A percentile compares a stretch with the other conserved stretches of the same genome.
Evolutionary conservation across 2,329 filamentous ascomycete species (phyloP).

Genomic region (Diaporthe destruens): DNA sequence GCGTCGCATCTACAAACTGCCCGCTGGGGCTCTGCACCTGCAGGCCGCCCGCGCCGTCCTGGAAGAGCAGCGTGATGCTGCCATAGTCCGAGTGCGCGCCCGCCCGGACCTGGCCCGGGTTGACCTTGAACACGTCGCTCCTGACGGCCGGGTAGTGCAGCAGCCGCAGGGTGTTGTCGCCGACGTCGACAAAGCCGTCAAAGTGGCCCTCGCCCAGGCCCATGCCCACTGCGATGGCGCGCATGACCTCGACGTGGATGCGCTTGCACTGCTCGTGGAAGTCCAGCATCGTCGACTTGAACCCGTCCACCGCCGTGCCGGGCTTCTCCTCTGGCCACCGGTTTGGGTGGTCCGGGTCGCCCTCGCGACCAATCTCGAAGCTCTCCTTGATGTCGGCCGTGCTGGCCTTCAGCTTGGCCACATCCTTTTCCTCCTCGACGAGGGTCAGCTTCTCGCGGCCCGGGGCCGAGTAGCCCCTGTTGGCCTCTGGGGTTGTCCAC

Average conservation of each 20-base stretch:
- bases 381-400: conserved; percentile 76
- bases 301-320: conserved; percentile 63
- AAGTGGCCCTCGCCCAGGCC: conserved; percentile 80
- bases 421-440: conserved; percentile 65
- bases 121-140: conserved; percentile 73
- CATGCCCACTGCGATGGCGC: conserved; percentile 86
- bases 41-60: conserved; percentile 67
- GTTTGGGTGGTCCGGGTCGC: conserved; percentile 74
- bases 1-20: conserved; percentile 84
- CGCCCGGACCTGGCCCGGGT: conserved; percentile 78
- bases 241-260: conserved; percentile 84
- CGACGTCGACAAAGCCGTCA: conserved; percentile 77
- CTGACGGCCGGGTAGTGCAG: conserved; percentile 81
- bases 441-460: conserved; percentile 79
- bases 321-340: conserved; percentile 75
- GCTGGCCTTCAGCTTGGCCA: conserved; percentile 68
- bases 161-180: conserved; percentile 79
- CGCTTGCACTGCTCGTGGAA: conserved; percentile 83
- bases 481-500: conserved; percentile 80
- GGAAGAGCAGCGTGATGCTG: conserved; percentile 72
- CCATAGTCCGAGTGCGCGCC: conserved; percentile 81
- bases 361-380: conserved; percentile 74
- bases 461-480: conserved; percentile 78
- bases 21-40: conserved; percentile 78
- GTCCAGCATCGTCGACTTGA: conserved; percentile 77